These are phyloP conservation scores for Cutaneotrichosporon spelunceum DNA, from an alignment of 1,284 basidiomycete genomes.

Conservation along the genomic window DNA sequence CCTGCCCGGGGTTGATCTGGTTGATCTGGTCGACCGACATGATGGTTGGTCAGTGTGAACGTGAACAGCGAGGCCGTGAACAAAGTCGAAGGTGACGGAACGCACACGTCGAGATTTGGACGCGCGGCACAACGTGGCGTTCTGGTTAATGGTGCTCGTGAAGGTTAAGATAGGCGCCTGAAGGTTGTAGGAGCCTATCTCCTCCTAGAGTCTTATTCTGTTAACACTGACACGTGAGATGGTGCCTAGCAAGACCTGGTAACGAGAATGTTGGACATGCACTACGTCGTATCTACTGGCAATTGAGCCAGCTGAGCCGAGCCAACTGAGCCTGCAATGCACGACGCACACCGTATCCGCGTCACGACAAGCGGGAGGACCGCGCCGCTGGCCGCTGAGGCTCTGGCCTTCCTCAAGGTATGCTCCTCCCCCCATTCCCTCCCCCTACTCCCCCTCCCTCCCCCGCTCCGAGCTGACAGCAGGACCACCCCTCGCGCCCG, in stretches of 20 bases:
- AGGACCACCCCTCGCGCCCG: slow-evolving; percentile 61
- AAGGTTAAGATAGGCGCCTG: not conserved
- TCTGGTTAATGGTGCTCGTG: not conserved
- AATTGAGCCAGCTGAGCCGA: not conserved
- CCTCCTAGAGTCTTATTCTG: no score
- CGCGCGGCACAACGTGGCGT: not conserved
- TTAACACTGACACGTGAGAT: not conserved
- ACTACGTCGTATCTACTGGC: no score
- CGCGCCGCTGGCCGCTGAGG: slow-evolving; percentile 59
- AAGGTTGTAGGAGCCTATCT: no score
- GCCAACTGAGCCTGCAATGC: no score
- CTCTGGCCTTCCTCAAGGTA: slow-evolving; percentile 63
- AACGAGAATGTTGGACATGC: slow-evolving; percentile 5
- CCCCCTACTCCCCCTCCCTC: not conserved
- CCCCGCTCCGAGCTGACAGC: slow-evolving; percentile 23
- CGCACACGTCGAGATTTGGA: slow-evolving; percentile 8
- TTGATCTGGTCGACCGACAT: slow-evolving; percentile 44
- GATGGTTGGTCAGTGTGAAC: no score
- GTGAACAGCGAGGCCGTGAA: no score
- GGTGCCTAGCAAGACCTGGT: no score
- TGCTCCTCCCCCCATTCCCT: slow-evolving; percentile 19
- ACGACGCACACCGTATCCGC: slow-evolving; percentile 52
- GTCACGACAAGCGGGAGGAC: slow-evolving; percentile 68
- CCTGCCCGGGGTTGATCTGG: slow-evolving; percentile 55
- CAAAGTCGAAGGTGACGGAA: slow-evolving; percentile 19